phyloP scores from a whole-genome alignment of 768 basidiomycete genomes.

The Cystofilobasidium ferigula region DNA sequence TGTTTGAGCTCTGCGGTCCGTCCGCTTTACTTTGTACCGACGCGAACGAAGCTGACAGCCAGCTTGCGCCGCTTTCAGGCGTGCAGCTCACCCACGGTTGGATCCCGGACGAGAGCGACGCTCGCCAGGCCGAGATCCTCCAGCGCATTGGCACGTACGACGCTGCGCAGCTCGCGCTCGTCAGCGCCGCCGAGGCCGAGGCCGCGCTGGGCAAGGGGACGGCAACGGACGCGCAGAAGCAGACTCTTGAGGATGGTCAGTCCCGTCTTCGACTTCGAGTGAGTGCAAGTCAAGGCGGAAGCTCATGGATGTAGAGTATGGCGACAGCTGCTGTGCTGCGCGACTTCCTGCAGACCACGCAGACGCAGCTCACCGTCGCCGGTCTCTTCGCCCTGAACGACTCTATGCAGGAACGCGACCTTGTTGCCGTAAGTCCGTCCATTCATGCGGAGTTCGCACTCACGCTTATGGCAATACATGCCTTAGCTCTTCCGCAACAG shows the following conservation, averaged over 20 bases:
- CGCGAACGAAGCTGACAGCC: neutral
- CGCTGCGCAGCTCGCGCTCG: slow-evolving; percentile 9
- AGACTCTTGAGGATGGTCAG: slow-evolving; percentile 54
- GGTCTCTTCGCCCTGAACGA: slow-evolving; percentile 11
- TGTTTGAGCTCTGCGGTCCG: slow-evolving; percentile 61
- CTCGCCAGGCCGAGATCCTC: slow-evolving; percentile 31
- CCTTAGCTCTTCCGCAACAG: slow-evolving; percentile 68
- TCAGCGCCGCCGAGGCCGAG: slow-evolving; percentile 37
- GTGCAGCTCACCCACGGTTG: slow-evolving; percentile 81
- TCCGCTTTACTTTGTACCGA: neutral
- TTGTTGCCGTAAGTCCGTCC: slow-evolving; percentile 26
- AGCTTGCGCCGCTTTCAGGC: slow-evolving; percentile 27
- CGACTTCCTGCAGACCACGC: slow-evolving; percentile 15
- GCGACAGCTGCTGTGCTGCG: slow-evolving; percentile 7
- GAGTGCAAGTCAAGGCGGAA: neutral
- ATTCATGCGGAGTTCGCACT: neutral
- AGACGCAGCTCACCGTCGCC: slow-evolving; percentile 17
- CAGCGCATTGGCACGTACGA: slow-evolving; percentile 20
- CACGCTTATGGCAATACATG: neutral
- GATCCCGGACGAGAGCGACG: slow-evolving; percentile 39
- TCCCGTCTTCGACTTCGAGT: neutral
- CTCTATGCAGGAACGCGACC: slow-evolving; percentile 16
- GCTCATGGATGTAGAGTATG: neutral
- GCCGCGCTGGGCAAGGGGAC: slow-evolving; percentile 19
- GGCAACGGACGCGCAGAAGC: slow-evolving; percentile 61